Base-by-base conservation (phyloP, 129 eudicot genomes). In the Arctium lappa region DNA sequence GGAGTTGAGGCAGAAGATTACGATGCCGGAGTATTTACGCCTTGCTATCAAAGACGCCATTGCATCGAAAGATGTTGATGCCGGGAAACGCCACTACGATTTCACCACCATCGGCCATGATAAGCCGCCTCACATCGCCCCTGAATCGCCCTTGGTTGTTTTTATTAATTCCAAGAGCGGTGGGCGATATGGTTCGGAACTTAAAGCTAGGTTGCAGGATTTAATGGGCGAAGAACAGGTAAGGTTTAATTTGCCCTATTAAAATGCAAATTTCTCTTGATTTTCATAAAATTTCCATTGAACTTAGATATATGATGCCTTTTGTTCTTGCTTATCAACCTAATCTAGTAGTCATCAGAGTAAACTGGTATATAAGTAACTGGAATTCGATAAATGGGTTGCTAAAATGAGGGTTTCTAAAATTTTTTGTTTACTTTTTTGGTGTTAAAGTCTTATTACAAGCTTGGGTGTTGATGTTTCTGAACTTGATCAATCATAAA, bases 171-270 rank as follows among this genome's bases (percentile, higher is more conserved):
- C 95, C 1, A 88, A 84, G 66, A 96, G 99, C 69, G 99, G 99
- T 53, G 99, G 99, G 0, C 89, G 99, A 0, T 91, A 89, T 77
- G 99, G 99, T 1, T 93, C 97, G 6, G 90, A 86, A 18, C 91
- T 96, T 22, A 91, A 81, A 79, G 88, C 78, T 32, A 78, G 95
- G 69, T 86, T 96, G 30, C 92, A 91, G 85, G 90, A 87, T 29
- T 89, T 96, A 65, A 96, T 93, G 90, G 90, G 98, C 15, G 91
- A 87, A 83, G 95, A 96, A 87, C 99, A 96, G 98, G 99, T 92
- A 18, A 48, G n/a, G 1, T 74, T 56, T 13, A 0, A 6, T 69
- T 50, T 46, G 22, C 13, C 44, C 53, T 53, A 9, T 18, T 69
- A 36, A 60, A 60, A 34, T 16, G 75, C 12, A 36, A 37, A 31